A percentile compares a stretch with the other conserved stretches of the same genome.
These are phyloP conservation scores for Aspergillus persii DNA, from an alignment of 2,329 filamentous ascomycete species.

Conservation along the genomic window DNA sequence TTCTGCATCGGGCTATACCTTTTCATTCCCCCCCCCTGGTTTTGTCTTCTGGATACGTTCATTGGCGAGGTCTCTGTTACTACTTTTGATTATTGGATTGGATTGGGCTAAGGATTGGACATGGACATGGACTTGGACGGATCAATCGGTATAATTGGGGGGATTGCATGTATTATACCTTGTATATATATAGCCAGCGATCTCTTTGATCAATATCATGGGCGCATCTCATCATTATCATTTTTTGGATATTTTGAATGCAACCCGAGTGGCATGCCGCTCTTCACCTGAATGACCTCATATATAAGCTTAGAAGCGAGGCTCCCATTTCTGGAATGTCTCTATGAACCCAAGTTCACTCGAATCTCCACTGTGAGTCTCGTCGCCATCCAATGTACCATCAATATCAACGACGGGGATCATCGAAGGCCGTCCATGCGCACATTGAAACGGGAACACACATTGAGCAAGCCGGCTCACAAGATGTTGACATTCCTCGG, in stretches of 20 bases:
- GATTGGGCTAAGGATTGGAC: constrained; percentile 1
- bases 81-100: background rate
- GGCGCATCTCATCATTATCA: background rate
- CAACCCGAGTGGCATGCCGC: background rate
- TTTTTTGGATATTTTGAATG: background rate
- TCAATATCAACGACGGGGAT: constrained; percentile 41
- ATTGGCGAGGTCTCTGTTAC: constrained; percentile 5
- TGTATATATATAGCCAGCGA: constrained; percentile 10
- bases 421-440: constrained; percentile 51
- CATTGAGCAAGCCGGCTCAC: constrained; percentile 40
- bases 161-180: constrained; percentile 9
- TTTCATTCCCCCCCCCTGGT: background rate
- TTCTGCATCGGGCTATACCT: background rate
- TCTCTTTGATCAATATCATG: background rate
- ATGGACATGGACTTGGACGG: constrained; percentile 1
- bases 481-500: constrained; percentile 39
- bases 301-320: background rate
- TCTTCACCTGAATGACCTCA: no score
- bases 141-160: constrained; percentile 1
- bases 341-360: constrained; percentile 7
- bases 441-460: constrained; percentile 51
- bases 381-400: background rate
- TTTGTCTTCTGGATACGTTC: background rate
- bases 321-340: constrained; percentile 13
- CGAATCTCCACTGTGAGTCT: background rate